Percentiles rank a stretch among this genome's conserved stretches.
Evolutionary conservation across 1,284 basidiomycete genomes (phyloP).

Genomic region (Ganoderma leucocontextum): DNA sequence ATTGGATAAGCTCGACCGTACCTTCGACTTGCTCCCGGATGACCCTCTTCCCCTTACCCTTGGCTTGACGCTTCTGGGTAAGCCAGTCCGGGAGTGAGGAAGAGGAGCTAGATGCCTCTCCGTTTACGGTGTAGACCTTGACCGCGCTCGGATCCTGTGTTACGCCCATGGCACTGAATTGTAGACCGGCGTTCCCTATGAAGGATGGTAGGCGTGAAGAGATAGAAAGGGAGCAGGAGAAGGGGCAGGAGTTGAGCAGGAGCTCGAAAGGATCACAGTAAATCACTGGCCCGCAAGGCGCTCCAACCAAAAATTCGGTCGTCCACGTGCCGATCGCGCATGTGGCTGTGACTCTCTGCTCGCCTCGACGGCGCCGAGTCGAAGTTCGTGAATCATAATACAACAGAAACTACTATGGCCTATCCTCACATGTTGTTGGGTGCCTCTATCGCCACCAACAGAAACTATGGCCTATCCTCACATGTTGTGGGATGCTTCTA

Average conservation of each 20-base stretch:
- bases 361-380: neutral
- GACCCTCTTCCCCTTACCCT: conserved; percentile 68
- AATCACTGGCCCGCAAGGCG: neutral
- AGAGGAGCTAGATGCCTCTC: conserved; percentile 82
- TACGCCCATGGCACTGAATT: conserved; percentile 25
- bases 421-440: too few species aligned
- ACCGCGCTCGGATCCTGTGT: conserved; percentile 51
- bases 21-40: conserved; percentile 76
- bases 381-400: too few species aligned
- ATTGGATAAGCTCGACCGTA: conserved; percentile 89
- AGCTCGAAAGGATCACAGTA: neutral
- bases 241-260: neutral
- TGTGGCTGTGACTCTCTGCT: too few species aligned
- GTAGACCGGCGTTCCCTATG: too few species aligned
- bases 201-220: neutral
- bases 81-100: conserved; percentile 92
- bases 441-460: too few species aligned
- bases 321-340: neutral
- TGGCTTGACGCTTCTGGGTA: conserved; percentile 70
- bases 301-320: conserved; percentile 19
- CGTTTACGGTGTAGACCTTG: conserved; percentile 93
- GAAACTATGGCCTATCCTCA: too few species aligned
- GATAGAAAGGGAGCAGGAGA: neutral
- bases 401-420: too few species aligned
- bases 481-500: too few species aligned